phyloP scores from a whole-genome alignment of 148 eudicot genomes.

The Pharnaceum exiguum region DNA sequence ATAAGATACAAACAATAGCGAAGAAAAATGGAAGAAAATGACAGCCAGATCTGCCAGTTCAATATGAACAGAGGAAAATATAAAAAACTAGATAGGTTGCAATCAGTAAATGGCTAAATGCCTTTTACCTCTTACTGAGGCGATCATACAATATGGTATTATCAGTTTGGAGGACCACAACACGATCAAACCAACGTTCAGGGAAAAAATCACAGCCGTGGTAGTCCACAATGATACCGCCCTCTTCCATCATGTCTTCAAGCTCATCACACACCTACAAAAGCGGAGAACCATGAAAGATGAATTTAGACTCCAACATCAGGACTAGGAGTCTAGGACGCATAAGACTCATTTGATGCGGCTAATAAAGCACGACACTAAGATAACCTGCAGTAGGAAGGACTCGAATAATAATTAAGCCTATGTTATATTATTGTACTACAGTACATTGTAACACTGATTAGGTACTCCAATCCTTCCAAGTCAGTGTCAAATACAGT shows the following conservation, averaged over 20 bases:
- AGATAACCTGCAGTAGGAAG: too few relatives aligned
- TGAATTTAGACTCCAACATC: neutral
- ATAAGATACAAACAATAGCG: neutral
- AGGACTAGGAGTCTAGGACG: too few relatives aligned
- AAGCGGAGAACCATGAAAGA: neutral
- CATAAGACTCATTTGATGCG: too few relatives aligned
- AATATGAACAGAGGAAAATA: too few relatives aligned
- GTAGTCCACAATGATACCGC: conserved; percentile 84
- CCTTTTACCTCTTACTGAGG: conserved; percentile 56
- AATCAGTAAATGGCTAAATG: neutral
- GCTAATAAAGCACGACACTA: too few relatives aligned
- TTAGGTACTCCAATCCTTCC: too few relatives aligned
- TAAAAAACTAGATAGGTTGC: neutral
- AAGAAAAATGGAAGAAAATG: neutral
- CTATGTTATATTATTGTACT: too few relatives aligned
- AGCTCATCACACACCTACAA: conserved; percentile 92
- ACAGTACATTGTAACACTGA: too few relatives aligned
- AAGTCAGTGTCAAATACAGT: too few relatives aligned
- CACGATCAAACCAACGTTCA: conserved; percentile 88
- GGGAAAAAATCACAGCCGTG: conserved; percentile 98
- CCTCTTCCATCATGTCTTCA: conserved; percentile 83
- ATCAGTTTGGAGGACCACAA: conserved; percentile 87
- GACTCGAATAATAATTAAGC: too few relatives aligned
- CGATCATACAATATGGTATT: conserved; percentile 87
- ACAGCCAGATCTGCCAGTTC: too few relatives aligned